Base-by-base conservation (phyloP, 306 rosid species). In the Astragalus glycyphyllos region DNA sequence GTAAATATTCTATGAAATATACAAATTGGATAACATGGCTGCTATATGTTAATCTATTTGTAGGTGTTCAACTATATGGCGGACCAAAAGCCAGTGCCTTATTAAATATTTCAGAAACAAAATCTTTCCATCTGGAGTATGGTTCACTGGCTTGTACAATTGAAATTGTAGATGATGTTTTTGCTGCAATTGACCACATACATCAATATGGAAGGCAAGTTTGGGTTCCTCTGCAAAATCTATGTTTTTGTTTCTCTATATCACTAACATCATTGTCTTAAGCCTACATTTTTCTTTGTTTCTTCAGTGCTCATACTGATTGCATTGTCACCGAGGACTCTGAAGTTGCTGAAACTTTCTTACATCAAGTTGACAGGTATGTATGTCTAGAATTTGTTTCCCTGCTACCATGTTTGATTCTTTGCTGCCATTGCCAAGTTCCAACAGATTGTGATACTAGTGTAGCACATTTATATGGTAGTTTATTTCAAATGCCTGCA, bases 101-200 rank as follows among this genome's bases (percentile, higher is more conserved):
- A 45, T 65, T 91, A 72, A 81, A 81, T 4, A 82, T 91, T 79
- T 3, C 77, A n/a, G 83, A 84, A 86, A 74, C 91, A 29, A 46
- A 68, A 47, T 72, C 89, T 13, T 82, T 86, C 71, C 92, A 86
- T 82, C 78, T 68, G 4, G 99, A 94, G 80, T 91, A 89, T 66
- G 79, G 91, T 44, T 83, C 91, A 65, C 35, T 81, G 76, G 85
- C 96, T 41, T 94, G 96, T 84, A 82, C 96, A 20, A 42, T 94
- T 59, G 97, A 94, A 80, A 84, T 94, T 50, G 97, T 91, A 29
- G 97, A 87, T 44, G 91, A 94, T 79, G 89, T 94, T 8, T 71
- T 20, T 59, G 80, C 86, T 53, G 99, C 99, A 58, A 86, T 89
- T 77, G 81, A 87, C 17, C 99, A 89, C 73, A 89, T 94, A 71